Evolutionary conservation across 257 asterid genomes (phyloP), one percentile per base, ranked within the genome.

Genomic region (Solanum tarijense): DNA sequence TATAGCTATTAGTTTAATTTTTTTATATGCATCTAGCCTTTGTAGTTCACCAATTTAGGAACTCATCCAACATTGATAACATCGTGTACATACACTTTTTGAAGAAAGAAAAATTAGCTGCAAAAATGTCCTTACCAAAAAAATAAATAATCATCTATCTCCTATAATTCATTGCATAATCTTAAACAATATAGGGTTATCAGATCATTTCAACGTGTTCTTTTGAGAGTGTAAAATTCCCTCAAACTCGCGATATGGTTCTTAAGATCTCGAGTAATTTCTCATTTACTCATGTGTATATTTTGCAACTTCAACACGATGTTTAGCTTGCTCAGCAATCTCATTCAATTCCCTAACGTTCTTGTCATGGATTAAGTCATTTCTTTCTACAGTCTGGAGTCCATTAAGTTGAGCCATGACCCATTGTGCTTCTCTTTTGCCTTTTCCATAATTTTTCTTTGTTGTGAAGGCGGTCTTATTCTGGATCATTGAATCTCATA

Each of bases 391-490:
- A 23, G 88, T 89, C 5, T 92, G 86, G 16, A 90, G 94, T 3
- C 92, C 94, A 25, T 92, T 93, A 34, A 93, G 93, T 72, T 91
- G 94, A 34, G 93, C 94, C 85, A 88, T 87, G 7, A 91, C 94
- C 94, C 94, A 92, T 84, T 92, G 94, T 66, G 94, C 96, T 87
- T 92, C 94, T 66, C 93, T 89, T 58, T 90, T 93, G 5, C 91
- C 93, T 58, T 31, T 92, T 14, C 92, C 93, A 4, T 90, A 90
- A 82, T 89, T 88, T 86, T 88, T 92, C 91, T 91, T 91, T 86
- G 94, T 89, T 75, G 95, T 90, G 91, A 91, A 92, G 23, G 92
- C 91, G n/a, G 91, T 87, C 92, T 87, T 91, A 89, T 89, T 90
- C 66, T 93, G 90, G 69, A 90, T 91, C 89, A 89, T 88, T 88